Base-by-base conservation (phyloP, 108 stramenopile species). In the Skeletonema menzelii region DNA sequence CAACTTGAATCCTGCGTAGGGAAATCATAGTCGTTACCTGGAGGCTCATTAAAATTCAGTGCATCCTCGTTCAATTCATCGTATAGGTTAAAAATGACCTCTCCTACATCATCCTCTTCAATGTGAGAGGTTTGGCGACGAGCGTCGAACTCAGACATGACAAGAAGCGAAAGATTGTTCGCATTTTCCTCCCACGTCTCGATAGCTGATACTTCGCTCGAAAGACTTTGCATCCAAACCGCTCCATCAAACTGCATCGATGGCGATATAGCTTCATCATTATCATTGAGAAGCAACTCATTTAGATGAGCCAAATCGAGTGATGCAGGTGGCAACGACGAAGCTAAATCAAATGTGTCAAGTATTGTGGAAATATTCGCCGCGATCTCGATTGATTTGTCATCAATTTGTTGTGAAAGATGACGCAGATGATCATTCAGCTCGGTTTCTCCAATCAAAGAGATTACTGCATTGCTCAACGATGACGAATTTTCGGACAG, bases 161-260 rank as follows among this genome's bases (percentile, higher is more conserved):
- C 79, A 30, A 80, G 73, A 26, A 30, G 32, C 1, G 79, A 57
- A 8, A 80, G 72, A 22, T 80, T 73, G 38, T 70, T 63, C 26
- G 67, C 72, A 63, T 80, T 72, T 5, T 14, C 58, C 59, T 80
- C 59, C 79, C 79, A 80, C 17, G 79, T 44, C n/a, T 69, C 57
- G 20, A 80, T 56, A 37, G 58, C 37, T 8, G 38, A 26, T 15
- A 63, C 79, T 65, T 74, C 63, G 27, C 66, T 8, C 2, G 59
- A 57, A 6, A 80, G 73, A 15, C 63, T 63, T 34, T 60, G 63
- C 17, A 80, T 55, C 79, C 68, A 80, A 63, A 0, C 15, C 12
- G 49, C 44, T 34, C 66, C 56, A 46, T 70, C 66, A 27, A 31
- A 42, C 15, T 4, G 40, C 1, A 42, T 59, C 28, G 58, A 31